Evolutionary conservation across 2,329 filamentous ascomycete species (phyloP), one percentile per base, ranked within the genome.

Genomic region (Chrysoporthe puriensis): DNA sequence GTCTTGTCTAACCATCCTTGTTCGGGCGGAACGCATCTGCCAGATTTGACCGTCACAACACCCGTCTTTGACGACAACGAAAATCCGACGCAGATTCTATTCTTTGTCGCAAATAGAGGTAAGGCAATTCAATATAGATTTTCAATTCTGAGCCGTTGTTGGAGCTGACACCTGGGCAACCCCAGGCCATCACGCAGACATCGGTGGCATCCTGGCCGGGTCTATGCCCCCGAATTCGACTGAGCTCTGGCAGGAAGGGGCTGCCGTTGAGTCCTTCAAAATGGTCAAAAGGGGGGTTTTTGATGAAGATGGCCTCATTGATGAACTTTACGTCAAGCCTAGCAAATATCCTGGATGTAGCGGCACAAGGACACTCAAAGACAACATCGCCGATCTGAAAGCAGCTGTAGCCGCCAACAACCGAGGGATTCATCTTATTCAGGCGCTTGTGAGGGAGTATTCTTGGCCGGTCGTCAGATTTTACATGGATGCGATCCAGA

Each of bases 381-480:
- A 97, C 77, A 96, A 96, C 75, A 83, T 96, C 71, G 94, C 93
- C 64, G 93, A 96, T 75, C 83, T 97, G 52, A 94, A 94, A 77
- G 93, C 93, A 0, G 93, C 96, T 75, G 90, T 96, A 16, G 92
- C 93, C 0, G 92, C 93, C 16, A 96, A 96, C 74, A 90, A 93
- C 73, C 94, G 94, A 73, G 93, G 93, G 9, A 95, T 95, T 74
- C 89, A 88, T 46, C 82, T 95, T n/a, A 96, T 96, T 71, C 86
- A 86, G 61, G 84, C 85, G 0, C 81, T 96, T 1, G 94, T 96
- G 71, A 85, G 87, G 26, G 93, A 96, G 73, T 96, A 94, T 72
- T 89, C 90, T 14, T 89, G 93, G 72, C 83, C 89, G 1, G 90
- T 91, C 0, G 93, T 96, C 0, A 89, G 93, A 72, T 90, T 92